phyloP scores from a whole-genome alignment of 768 basidiomycete species.

The Dentipellis fragilis region DNA sequence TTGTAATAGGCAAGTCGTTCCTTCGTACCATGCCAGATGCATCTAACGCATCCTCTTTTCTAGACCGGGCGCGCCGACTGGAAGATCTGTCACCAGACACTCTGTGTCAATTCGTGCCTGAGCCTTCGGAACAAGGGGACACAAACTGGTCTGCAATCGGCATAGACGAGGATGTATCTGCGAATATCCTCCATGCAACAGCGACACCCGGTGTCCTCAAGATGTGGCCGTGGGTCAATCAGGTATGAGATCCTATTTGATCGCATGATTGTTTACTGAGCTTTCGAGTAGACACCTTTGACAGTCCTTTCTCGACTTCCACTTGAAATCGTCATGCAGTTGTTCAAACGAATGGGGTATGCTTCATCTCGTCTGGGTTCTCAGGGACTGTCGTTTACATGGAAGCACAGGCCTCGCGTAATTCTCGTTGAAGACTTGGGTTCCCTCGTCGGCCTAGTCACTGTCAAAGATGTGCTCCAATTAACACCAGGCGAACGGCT shows the following conservation, averaged over 20 bases:
- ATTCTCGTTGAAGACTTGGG: slow-evolving; percentile 90
- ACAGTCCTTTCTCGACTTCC: slow-evolving; percentile 88
- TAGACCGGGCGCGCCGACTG: slow-evolving; percentile 66
- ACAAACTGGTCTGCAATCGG: slow-evolving; percentile 38
- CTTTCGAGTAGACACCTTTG: slow-evolving; percentile 66
- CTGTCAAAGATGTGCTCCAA: slow-evolving; percentile 91
- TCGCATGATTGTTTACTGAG: slow-evolving; percentile 1
- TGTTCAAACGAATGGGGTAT: slow-evolving; percentile 97
- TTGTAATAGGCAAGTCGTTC: slow-evolving; percentile 64
- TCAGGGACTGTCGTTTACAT: not conserved
- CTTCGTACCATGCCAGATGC: not conserved
- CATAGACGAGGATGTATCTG: slow-evolving; percentile 58
- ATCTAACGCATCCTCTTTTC: not conserved
- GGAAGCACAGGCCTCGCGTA: slow-evolving; percentile 68
- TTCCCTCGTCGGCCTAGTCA: slow-evolving; percentile 73
- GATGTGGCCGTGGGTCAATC: slow-evolving; percentile 90
- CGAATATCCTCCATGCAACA: slow-evolving; percentile 53
- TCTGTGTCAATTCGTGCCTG: slow-evolving; percentile 58
- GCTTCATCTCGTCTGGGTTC: slow-evolving; percentile 20
- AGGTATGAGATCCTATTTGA: slow-evolving; percentile 39
- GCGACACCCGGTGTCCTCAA: slow-evolving; percentile 48
- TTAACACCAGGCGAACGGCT: slow-evolving; percentile 35
- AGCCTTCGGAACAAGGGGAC: slow-evolving; percentile 42
- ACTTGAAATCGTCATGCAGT: slow-evolving; percentile 92
- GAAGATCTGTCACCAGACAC: slow-evolving; percentile 55